Evolutionary conservation across 495 filamentous ascomycete genomes (phyloP).

Genomic region (Talaromyces adpressus): DNA sequence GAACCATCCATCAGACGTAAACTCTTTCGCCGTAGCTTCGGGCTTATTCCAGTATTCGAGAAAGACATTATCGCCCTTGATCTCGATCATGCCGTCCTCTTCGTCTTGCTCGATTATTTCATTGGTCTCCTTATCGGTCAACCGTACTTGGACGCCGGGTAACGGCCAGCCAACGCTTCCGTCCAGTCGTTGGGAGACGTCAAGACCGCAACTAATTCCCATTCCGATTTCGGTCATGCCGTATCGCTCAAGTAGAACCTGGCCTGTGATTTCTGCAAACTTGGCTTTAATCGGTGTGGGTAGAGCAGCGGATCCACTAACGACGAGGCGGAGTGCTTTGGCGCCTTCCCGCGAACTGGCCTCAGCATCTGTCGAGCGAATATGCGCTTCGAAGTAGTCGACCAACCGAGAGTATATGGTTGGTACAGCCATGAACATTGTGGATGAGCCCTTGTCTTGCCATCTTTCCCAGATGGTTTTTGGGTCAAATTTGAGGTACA

Average conservation of each 20-base stretch:
- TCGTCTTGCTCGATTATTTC: slow-evolving; percentile 22
- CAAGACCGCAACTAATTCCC: slow-evolving; percentile 36
- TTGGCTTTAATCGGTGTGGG: slow-evolving; percentile 36
- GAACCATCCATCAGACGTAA: slow-evolving; percentile 40
- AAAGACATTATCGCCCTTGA: slow-evolving; percentile 39
- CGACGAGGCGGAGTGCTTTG: slow-evolving; percentile 27
- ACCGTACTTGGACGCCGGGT: slow-evolving; percentile 34
- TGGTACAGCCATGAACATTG: slow-evolving; percentile 40
- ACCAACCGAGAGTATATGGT: slow-evolving; percentile 41
- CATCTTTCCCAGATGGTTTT: slow-evolving; percentile 36
- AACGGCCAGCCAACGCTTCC: slow-evolving; percentile 42
- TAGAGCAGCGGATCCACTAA: slow-evolving; percentile 38
- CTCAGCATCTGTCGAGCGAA: slow-evolving; percentile 33
- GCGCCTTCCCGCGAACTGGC: slow-evolving; percentile 24
- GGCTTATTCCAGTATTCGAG: slow-evolving; percentile 37
- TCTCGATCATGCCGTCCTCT: slow-evolving; percentile 40
- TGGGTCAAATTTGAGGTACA: slow-evolving; percentile 40
- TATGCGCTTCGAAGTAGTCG: slow-evolving; percentile 36
- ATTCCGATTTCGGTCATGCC: slow-evolving; percentile 45
- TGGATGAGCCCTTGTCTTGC: slow-evolving; percentile 29
- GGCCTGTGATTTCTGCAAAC: slow-evolving; percentile 34
- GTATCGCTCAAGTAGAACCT: slow-evolving; percentile 36
- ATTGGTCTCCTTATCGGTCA: slow-evolving; percentile 35
- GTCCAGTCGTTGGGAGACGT: slow-evolving; percentile 28
- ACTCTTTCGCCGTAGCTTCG: slow-evolving; percentile 34